Conservation (phyloP, 106 monocot species). For the Apostasia shenzhenica region DNA sequence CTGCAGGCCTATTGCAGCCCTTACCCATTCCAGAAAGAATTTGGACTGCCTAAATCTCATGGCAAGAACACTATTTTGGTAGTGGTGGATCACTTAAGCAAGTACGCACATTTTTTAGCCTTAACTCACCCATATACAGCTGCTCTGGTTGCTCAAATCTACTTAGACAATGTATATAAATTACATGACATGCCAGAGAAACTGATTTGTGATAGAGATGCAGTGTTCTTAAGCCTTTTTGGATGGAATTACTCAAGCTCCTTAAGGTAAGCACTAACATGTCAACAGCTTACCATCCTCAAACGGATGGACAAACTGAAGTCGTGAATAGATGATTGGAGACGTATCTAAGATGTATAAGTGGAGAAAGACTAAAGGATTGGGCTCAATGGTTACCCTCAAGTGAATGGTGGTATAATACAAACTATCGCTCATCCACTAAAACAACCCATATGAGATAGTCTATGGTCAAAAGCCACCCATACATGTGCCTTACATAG, state of each 20-base stretch:
- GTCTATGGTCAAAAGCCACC: not conserved
- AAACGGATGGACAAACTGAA: not conserved
- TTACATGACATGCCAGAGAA: not conserved
- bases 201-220: not conserved
- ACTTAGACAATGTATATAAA: not conserved
- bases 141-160: not conserved
- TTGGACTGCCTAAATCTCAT: not conserved
- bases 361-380: not conserved
- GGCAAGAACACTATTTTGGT: not conserved
- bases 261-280: not conserved
- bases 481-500: not conserved
- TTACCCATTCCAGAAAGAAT: too few species aligned
- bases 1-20: too few species aligned
- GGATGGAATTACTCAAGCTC: not conserved
- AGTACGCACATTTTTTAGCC: slow-evolving; percentile 13
- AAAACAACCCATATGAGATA: not conserved
- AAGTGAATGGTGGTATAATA: not conserved
- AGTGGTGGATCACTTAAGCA: slow-evolving; percentile 3
- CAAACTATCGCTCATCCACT: not conserved
- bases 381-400: not conserved
- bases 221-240: slow-evolving; percentile 5
- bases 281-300: not conserved
- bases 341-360: not conserved
- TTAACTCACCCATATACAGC: slow-evolving; percentile 7
- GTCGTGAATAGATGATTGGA: not conserved